A percentile compares a stretch with the other conserved stretches of the same genome.
Evolutionary conservation across 139 green algal species (phyloP).

Genomic region (Protoeuglena noctilucae): DNA sequence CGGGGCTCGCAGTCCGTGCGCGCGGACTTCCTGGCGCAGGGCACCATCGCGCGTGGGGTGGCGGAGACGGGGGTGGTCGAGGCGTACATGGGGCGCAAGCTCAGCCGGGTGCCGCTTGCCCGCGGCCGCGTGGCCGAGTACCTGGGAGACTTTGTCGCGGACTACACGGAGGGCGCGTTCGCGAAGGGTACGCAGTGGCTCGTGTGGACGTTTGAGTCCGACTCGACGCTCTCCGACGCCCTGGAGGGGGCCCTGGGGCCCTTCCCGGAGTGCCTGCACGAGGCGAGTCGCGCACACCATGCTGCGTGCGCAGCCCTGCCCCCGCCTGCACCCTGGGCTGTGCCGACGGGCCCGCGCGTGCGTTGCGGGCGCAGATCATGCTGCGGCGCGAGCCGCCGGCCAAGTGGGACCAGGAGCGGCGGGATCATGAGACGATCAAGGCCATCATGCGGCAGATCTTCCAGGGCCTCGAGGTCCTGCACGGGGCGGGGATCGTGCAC

Average conservation of each 20-base stretch:
- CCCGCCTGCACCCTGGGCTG: no score
- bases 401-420: constrained; percentile 4
- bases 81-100: constrained; percentile 62
- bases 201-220: constrained; percentile 77
- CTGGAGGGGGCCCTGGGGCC: constrained; percentile 38
- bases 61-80: constrained; percentile 60
- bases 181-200: constrained; percentile 66
- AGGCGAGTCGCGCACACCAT: no score
- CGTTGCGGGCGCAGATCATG: no score
- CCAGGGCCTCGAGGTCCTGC: constrained; percentile 33
- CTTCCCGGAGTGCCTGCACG: constrained; percentile 44
- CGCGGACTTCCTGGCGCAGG: constrained; percentile 52
- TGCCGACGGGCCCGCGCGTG: no score
- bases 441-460: constrained; percentile 45
- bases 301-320: no score
- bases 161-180: constrained; percentile 31
- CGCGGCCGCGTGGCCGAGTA: constrained; percentile 25
- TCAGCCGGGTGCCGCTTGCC: constrained; percentile 36
- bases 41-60: constrained; percentile 70
- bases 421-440: constrained; percentile 41
- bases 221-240: constrained; percentile 67
- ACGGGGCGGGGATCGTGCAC: constrained; percentile 73
- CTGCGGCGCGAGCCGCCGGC: constrained; percentile 19
- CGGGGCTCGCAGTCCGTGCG: constrained; percentile 25
- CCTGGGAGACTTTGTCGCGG: constrained; percentile 32